phyloP scores from a whole-genome alignment of 805 yeast species.

The Lachancea dasiensis region DNA sequence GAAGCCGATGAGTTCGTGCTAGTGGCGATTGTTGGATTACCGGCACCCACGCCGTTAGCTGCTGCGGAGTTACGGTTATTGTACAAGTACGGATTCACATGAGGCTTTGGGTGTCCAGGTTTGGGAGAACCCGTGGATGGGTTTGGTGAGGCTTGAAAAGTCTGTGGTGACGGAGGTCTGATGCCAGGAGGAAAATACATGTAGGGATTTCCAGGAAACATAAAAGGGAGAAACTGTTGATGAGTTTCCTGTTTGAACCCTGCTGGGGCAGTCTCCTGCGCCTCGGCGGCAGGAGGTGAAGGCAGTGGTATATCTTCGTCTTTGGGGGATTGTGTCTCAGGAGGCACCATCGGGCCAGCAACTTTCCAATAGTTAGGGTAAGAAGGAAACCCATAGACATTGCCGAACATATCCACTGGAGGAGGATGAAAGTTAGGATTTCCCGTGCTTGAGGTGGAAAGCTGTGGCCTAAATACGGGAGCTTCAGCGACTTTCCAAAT shows the following conservation, averaged over 20 bases:
- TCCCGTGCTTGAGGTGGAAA: neutral
- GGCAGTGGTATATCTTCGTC: neutral
- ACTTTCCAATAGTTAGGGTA: slow-evolving; percentile 8
- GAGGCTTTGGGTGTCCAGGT: slow-evolving; percentile 1
- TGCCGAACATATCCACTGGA: slow-evolving; percentile 3
- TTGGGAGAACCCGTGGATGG: neutral
- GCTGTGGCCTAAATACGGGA: slow-evolving; percentile 24
- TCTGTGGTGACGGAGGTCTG: slow-evolving; percentile 20
- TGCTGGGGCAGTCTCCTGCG: neutral
- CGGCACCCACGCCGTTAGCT: slow-evolving; percentile 1
- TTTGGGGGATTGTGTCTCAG: slow-evolving; percentile 8
- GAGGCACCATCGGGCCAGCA: slow-evolving; percentile 14
- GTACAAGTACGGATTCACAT: slow-evolving; percentile 10
- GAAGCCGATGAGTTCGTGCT: slow-evolving; percentile 2
- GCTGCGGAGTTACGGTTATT: slow-evolving; percentile 3
- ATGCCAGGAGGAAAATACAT: slow-evolving; percentile 8
- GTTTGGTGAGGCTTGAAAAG: slow-evolving; percentile 4
- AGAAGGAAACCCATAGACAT: slow-evolving; percentile 4
- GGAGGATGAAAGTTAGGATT: slow-evolving; percentile 3
- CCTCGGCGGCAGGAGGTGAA: neutral
- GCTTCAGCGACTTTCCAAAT: slow-evolving; percentile 28
- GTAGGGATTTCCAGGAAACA: slow-evolving; percentile 8
- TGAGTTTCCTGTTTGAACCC: slow-evolving; percentile 5
- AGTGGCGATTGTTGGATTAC: neutral
- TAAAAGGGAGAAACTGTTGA: slow-evolving; percentile 15